Conservation (phyloP, 139 green algal species). For the Asterochloris erici region DNA sequence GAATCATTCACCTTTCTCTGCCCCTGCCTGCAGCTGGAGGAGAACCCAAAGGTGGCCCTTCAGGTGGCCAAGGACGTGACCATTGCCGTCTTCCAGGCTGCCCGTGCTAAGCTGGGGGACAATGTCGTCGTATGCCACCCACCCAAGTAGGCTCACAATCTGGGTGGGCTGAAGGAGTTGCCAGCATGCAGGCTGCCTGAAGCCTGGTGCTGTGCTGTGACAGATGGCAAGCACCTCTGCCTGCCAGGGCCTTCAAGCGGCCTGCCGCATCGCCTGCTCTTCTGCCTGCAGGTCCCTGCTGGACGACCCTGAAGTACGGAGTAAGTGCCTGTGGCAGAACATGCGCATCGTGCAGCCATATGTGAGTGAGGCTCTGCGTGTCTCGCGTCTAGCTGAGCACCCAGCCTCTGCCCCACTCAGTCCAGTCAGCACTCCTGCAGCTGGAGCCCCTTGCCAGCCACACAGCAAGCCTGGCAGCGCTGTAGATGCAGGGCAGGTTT, state of each 20-base stretch:
- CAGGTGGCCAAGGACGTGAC: constrained; percentile 11
- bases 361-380: background rate
- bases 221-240: too few species aligned
- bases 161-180: too few species aligned
- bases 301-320: constrained; percentile 8
- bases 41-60: constrained; percentile 10
- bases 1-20: background rate
- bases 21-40: background rate
- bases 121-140: background rate
- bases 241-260: too few species aligned
- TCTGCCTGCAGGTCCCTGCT: background rate
- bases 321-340: constrained; percentile 9
- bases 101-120: background rate
- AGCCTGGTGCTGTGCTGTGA: too few species aligned
- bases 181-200: too few species aligned
- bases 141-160: background rate
- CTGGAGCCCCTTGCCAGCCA: background rate
- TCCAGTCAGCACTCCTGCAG: background rate
- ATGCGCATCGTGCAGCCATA: constrained; percentile 14
- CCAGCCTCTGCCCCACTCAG: too few species aligned
- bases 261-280: background rate
- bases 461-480: background rate
- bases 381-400: too few species aligned
- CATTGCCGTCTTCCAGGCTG: background rate
- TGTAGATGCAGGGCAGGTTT: background rate